A percentile compares a stretch with the other conserved stretches of the same genome.
Conservation (phyloP, 2,329 filamentous ascomycete genomes). For the Paecilomyces fulvus region DNA sequence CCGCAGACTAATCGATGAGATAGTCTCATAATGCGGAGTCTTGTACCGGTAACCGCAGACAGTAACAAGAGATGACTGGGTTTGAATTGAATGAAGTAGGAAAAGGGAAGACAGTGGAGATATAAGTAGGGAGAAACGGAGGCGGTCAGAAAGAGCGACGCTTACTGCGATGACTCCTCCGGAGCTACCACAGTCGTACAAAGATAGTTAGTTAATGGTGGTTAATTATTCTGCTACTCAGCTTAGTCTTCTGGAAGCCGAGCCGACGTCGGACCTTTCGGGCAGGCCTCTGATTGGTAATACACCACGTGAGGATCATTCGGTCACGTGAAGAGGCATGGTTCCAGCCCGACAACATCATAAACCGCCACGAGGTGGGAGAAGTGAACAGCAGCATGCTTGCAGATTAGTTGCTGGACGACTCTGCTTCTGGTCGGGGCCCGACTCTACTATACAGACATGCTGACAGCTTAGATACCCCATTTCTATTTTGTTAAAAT, state of each 20-base stretch:
- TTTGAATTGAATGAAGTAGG: constrained; percentile 2
- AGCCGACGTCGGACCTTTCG: constrained; percentile 1
- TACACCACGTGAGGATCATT: background rate
- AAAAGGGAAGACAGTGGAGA: constrained; percentile 5
- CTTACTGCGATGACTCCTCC: background rate
- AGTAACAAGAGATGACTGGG: background rate
- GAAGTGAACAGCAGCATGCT: background rate
- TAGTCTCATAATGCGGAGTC: constrained; percentile 20
- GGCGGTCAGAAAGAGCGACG: background rate
- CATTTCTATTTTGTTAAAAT: background rate
- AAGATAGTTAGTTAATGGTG: background rate
- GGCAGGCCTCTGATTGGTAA: constrained; percentile 1
- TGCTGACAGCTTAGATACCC: background rate
- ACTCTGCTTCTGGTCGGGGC: background rate
- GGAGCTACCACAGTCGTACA: background rate
- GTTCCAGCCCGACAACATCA: background rate
- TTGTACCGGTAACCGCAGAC: background rate
- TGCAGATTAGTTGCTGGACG: background rate
- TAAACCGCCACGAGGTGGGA: background rate
- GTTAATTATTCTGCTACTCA: background rate
- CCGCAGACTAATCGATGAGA: constrained; percentile 27
- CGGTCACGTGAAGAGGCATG: background rate
- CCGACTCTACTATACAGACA: background rate
- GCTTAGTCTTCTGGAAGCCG: background rate
- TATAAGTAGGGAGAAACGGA: background rate